Conservation (phyloP, 2,329 filamentous ascomycete genomes). For the Colletotrichum higginsianum region DNA sequence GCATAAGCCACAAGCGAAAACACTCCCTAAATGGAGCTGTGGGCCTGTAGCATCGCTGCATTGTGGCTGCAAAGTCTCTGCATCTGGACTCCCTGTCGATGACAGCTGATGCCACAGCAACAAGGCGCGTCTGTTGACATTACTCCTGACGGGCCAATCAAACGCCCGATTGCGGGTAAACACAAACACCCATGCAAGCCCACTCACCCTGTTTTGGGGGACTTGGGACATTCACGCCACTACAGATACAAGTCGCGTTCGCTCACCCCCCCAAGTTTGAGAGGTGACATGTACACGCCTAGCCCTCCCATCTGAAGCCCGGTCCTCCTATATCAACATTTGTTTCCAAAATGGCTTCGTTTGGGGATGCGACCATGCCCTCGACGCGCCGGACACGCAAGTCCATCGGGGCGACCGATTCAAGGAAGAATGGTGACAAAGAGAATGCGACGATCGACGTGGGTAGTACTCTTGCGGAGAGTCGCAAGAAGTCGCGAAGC, state of each 20-base stretch:
- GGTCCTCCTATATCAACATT: background rate
- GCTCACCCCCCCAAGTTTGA: slow-evolving; percentile 41
- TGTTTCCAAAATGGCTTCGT: slow-evolving; percentile 54
- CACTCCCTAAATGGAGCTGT: background rate
- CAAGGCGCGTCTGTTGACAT: slow-evolving; percentile 40
- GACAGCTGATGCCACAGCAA: slow-evolving; percentile 40
- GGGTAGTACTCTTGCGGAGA: slow-evolving; percentile 66
- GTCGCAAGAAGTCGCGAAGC: slow-evolving; percentile 83
- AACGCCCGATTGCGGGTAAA: slow-evolving; percentile 31
- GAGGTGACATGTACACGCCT: slow-evolving; percentile 34
- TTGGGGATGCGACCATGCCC: slow-evolving; percentile 66
- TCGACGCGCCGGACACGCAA: slow-evolving; percentile 75
- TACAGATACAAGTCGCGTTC: slow-evolving; percentile 28
- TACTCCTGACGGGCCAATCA: slow-evolving; percentile 28
- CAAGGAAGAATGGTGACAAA: slow-evolving; percentile 68
- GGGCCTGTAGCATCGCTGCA: background rate
- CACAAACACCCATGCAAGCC: slow-evolving; percentile 35
- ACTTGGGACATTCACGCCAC: slow-evolving; percentile 44
- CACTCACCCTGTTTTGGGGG: slow-evolving; percentile 43
- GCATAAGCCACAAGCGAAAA: background rate
- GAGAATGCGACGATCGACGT: slow-evolving; percentile 84
- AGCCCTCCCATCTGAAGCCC: slow-evolving; percentile 15
- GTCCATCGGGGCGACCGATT: slow-evolving; percentile 70
- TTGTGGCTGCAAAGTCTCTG: background rate
- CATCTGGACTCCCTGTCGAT: background rate